Evolutionary conservation across 345 rosid genomes (phyloP), one percentile per base, ranked within the genome.

Genomic region (Gossypium ekmanianum): DNA sequence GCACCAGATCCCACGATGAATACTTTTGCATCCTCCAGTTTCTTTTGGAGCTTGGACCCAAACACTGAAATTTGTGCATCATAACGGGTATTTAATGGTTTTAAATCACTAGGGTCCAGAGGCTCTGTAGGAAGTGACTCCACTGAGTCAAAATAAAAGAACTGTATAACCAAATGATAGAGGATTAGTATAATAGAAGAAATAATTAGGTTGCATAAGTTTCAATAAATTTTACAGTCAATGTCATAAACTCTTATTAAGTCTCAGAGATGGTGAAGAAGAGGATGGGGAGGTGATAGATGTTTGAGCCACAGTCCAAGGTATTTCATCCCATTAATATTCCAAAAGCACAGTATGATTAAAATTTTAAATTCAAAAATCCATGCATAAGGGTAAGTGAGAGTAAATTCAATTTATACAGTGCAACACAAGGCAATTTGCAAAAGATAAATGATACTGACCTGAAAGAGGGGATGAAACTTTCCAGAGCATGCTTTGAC

Each of bases 1-100:
- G 98, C 99, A 81, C 99, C 99, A 77, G 99, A 92, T 76, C 99
- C 98, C 18, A 96, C 97, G 0, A 90, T 79, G 76, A 93, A 96
- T 56, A 90, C 88, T 74, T 74, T 81, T 57, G 99, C 94, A 85
- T 96, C 91, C 83, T 93, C 92, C 65, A 96, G 86, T 76, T 93
- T 96, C 89, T 93, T 85, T 83, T 96, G 99, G 72, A 96, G 87
- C 85, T 85, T 88, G 72, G 94, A 85, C 72, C 99, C 99, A 80
- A 96, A 96, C 65, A 96, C 99, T 61, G 98, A 96, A 82, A 93
- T 93, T 76, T 96, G 99, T 41, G 99, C 98, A 85, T 96, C 98
- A 71, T 96, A 89, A 57, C 95, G 97, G 78, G 92, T 85, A 81
- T 89, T 90, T 67, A 87, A 74, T 43, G 95, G 97, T 76, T 79